phyloP scores from a whole-genome alignment of 1,284 basidiomycete species.

The Retiboletus flavoniger region DNA sequence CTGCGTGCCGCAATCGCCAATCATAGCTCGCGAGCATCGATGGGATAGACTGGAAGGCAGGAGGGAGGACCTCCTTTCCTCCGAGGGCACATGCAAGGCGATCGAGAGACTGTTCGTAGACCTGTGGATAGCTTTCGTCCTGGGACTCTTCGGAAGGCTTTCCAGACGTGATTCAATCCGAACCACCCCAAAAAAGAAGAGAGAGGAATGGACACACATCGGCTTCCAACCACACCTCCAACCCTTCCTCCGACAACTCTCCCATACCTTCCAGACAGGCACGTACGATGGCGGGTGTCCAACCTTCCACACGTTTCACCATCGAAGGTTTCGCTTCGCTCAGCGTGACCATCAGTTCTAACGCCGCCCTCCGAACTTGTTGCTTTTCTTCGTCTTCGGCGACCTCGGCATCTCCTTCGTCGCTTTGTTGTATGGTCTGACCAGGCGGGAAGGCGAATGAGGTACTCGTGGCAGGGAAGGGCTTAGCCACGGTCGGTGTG shows the following conservation, averaged over 20 bases:
- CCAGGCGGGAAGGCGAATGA: conserved; percentile 58
- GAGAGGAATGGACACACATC: conserved; percentile 52
- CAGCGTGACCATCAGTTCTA: conserved; percentile 78
- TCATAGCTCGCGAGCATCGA: conserved; percentile 76
- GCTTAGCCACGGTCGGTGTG: conserved; percentile 68
- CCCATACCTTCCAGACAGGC: conserved; percentile 80
- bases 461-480: conserved; percentile 48
- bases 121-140: conserved; percentile 71
- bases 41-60: conserved; percentile 76
- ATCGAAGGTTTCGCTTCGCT: conserved; percentile 66
- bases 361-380: conserved; percentile 58
- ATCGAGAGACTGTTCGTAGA: conserved; percentile 78
- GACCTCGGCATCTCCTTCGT: conserved; percentile 40
- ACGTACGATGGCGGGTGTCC: conserved; percentile 65
- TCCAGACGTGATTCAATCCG: conserved; percentile 8
- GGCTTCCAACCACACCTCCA: conserved; percentile 66
- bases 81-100: conserved; percentile 73
- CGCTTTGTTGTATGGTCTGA: conserved; percentile 19
- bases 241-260: conserved; percentile 63
- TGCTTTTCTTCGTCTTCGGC: conserved; percentile 53
- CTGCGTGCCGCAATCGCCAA: conserved; percentile 80
- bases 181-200: neutral
- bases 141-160: conserved; percentile 66
- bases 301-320: conserved; percentile 64
- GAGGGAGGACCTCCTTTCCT: conserved; percentile 67